Evolutionary conservation across 1,284 basidiomycete species (phyloP).

Genomic region (Gymnopus androsaceus): DNA sequence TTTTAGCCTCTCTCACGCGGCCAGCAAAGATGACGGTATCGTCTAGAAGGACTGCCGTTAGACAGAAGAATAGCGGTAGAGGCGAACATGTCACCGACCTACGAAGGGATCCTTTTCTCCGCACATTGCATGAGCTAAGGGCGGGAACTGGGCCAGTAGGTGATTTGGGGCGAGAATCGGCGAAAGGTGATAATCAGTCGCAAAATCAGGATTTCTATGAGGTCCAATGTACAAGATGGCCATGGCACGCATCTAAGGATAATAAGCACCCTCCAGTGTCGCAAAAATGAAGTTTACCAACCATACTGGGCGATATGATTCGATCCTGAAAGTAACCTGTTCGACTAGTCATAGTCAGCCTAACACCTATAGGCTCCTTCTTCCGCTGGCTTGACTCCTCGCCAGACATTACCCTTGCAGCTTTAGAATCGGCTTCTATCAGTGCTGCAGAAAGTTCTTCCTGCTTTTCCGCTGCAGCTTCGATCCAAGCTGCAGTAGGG

Average conservation of each 20-base stretch:
- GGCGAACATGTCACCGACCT: background rate
- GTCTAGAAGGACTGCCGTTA: constrained; percentile 93
- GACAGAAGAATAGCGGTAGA: constrained; percentile 93
- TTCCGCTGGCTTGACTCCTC: constrained; percentile 31
- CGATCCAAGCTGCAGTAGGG: constrained; percentile 21
- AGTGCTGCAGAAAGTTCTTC: constrained; percentile 49
- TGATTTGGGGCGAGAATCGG: constrained; percentile 87
- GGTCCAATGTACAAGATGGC: constrained; percentile 97
- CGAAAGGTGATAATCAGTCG: constrained; percentile 92
- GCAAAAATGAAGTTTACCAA: constrained; percentile 41
- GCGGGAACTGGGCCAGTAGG: constrained; percentile 90
- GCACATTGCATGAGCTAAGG: constrained; percentile 90
- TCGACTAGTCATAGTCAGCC: constrained; percentile 94
- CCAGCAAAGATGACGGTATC: constrained; percentile 96
- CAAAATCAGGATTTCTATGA: constrained; percentile 88
- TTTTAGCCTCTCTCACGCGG: constrained; percentile 89
- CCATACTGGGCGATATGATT: constrained; percentile 90
- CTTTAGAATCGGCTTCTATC: constrained; percentile 48
- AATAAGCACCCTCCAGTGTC: background rate
- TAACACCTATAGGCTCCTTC: constrained; percentile 70
- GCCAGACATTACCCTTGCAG: constrained; percentile 33
- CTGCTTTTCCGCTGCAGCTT: constrained; percentile 47
- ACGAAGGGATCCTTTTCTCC: constrained; percentile 49
- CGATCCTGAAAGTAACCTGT: constrained; percentile 94
- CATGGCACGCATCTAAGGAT: constrained; percentile 91